Conservation (phyloP, 2,329 filamentous ascomycete species). For the Cercospora citrullina region DNA sequence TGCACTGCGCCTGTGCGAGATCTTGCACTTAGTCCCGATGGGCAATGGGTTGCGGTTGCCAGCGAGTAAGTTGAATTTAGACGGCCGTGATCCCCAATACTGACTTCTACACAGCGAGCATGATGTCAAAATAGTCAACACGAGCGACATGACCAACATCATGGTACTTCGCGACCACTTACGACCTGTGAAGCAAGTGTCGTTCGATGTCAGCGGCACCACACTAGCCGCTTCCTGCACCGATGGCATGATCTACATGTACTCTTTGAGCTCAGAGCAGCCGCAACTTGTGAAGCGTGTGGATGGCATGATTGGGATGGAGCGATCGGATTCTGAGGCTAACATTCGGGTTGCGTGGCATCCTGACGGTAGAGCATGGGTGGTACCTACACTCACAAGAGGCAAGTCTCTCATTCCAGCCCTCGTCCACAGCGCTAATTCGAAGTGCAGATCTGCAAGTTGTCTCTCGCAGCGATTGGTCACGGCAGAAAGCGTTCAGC, state of each 20-base stretch:
- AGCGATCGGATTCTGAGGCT: slow-evolving; percentile 75
- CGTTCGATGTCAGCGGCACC: slow-evolving; percentile 78
- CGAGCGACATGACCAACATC: slow-evolving; percentile 72
- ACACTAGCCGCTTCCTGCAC: slow-evolving; percentile 79
- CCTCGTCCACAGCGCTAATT: neutral
- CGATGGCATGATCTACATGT: slow-evolving; percentile 87
- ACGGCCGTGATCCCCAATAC: neutral
- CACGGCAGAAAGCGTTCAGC: slow-evolving; percentile 75
- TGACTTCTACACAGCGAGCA: slow-evolving; percentile 61
- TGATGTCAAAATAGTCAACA: slow-evolving; percentile 84
- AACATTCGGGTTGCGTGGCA: slow-evolving; percentile 83
- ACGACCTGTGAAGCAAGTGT: slow-evolving; percentile 85
- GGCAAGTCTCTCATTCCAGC: slow-evolving; percentile 24
- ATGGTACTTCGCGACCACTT: slow-evolving; percentile 74
- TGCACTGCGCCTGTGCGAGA: slow-evolving; percentile 85
- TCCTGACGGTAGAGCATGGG: slow-evolving; percentile 89
- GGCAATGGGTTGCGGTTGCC: slow-evolving; percentile 88
- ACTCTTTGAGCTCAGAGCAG: slow-evolving; percentile 74
- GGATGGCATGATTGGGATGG: slow-evolving; percentile 76
- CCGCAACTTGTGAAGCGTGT: slow-evolving; percentile 81
- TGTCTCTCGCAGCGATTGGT: slow-evolving; percentile 86
- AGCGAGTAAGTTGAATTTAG: slow-evolving; percentile 68
- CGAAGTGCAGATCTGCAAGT: slow-evolving; percentile 67
- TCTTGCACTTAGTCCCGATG: slow-evolving; percentile 76
- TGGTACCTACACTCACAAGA: slow-evolving; percentile 75